Base-by-base conservation (phyloP, 2,329 filamentous ascomycete genomes). In the Pleurostoma richardsiae region DNA sequence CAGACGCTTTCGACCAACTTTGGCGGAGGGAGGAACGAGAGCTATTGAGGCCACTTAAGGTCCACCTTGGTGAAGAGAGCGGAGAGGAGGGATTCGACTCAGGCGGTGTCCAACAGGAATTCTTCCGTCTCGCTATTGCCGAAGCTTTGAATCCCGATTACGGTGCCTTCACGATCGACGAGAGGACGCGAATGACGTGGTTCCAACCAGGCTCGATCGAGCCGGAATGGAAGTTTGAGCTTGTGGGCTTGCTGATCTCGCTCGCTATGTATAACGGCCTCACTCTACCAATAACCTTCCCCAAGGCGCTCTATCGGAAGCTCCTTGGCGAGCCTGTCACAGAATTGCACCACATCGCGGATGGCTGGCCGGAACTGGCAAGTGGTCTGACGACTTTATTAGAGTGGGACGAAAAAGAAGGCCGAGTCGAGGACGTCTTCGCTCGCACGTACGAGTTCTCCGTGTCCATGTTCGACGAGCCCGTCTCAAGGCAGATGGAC, bases 61-160 rank as follows among this genome's bases (percentile, higher is more conserved):
- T 99, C 6, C 85, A 89, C 43, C 80, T 97, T 48, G 90, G 90
- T 4, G 86, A 90, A 60, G 84, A 89, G 31, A 75, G 76, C 45
- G 89, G 90, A 30, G 94, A 97, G 64, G 85, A 95, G 62, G 94
- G 94, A 0, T 82, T 95, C 31, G 94, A 99, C 63, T 90, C 92
- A 42, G 94, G 94, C 40, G 94, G 94, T 52, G 91, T 99, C 1
- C 92, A 96, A 57, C 91, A 96, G 62, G 94, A 99, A 53, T 97
- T 96, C 62, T 97, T 99, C 69, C 83, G 90, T 11, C 69, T 96
- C 29, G 83, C 88, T 19, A 83, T 96, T 55, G 81, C 82, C 1
- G 85, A 95, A 59, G 88, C 87, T 4, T 76, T 97, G 41, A 77
- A 89, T 56, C 86, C 89, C 4, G 77, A 83, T 40, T 89, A 87